Evolutionary conservation across 176 grass and related monocot genomes (phyloP), one percentile per base, ranked within the genome.

Genomic region (Alloteropsis semialata): DNA sequence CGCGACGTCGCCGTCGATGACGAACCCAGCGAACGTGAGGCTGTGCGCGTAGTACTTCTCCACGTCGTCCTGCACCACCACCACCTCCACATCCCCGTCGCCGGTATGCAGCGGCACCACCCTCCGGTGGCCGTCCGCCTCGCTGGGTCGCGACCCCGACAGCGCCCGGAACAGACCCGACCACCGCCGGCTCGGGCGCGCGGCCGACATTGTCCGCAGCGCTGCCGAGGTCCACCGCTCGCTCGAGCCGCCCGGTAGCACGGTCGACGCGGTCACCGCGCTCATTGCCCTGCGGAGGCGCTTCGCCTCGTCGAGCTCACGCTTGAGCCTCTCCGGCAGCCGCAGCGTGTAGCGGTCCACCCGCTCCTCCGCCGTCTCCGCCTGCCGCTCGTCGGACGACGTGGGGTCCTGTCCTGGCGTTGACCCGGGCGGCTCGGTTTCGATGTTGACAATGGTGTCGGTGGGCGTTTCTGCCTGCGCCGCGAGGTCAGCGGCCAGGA

Each of bases 1-100:
- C 1, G 90, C 88, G 5, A 96, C 88, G 66, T 96, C 93, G 30
- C 93, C 93, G 65, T 88, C 70, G 34, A 96, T 80, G 51, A 91
- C 80, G 70, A 96, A 96, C 5, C 93, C 88, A 1, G 88, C 64
- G 75, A 96, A 90, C 32, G 90, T 96, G 46, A 96, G 85, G 69
- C 75, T 90, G 56, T 87, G 79, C 39, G 74, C 71, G 69, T 82
- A 91, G 74, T 78, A 69, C 43, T 74, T 96, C 39, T 88, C 85
- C 71, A 50, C 65, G 32, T 77, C 72, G 45, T 51, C 84, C 1
- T 25, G 84, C 13, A 75, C 69, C 21, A 77, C 62, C 17, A 81
- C 82, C 70, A 71, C 75, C 50, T 69, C 82, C 30, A 72, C 82
- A 36, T 15, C 32, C 49, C 3, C 37, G 3, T 19, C 33, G 7